phyloP scores from a whole-genome alignment of 208 protist genomes.

The Herpetomonas muscarum region DNA sequence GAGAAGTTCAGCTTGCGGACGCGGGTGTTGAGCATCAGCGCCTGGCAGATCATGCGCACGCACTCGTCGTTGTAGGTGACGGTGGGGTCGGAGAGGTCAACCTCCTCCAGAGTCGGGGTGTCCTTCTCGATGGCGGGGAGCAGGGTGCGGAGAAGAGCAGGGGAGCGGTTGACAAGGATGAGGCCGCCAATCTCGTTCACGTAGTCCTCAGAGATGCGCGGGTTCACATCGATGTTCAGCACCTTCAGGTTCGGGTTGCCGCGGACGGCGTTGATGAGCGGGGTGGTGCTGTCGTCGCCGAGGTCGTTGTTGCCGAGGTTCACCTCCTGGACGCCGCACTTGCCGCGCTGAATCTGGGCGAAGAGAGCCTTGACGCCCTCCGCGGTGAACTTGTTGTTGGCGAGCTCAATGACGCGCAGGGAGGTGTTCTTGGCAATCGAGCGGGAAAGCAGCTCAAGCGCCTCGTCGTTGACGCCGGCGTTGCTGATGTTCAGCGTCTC shows the following conservation, averaged over 20 bases:
- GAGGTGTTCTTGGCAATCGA: slow-evolving; percentile 61
- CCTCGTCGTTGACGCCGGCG: slow-evolving; percentile 58
- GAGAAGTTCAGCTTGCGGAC: slow-evolving; percentile 70
- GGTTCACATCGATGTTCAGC: slow-evolving; percentile 78
- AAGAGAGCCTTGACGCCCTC: slow-evolving; percentile 58
- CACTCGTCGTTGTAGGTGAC: slow-evolving; percentile 60
- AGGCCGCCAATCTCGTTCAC: slow-evolving; percentile 67
- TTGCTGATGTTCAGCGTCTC: slow-evolving; percentile 79
- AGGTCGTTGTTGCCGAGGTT: slow-evolving; percentile 87
- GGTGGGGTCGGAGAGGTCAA: slow-evolving; percentile 61
- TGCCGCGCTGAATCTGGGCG: slow-evolving; percentile 34
- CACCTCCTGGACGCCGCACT: slow-evolving; percentile 53
- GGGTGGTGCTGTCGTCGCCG: slow-evolving; percentile 37
- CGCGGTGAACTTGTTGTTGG: slow-evolving; percentile 82
- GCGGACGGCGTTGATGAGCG: slow-evolving; percentile 54
- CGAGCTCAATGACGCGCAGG: slow-evolving; percentile 66
- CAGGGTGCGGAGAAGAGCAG: slow-evolving; percentile 45
- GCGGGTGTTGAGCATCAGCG: slow-evolving; percentile 46
- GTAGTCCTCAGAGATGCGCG: slow-evolving; percentile 39
- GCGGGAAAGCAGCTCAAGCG: slow-evolving; percentile 42
- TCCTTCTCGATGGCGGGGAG: slow-evolving; percentile 63
- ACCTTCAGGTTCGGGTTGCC: slow-evolving; percentile 54
- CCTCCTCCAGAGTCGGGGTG: slow-evolving; percentile 21
- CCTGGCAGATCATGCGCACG: slow-evolving; percentile 64
- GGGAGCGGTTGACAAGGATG: slow-evolving; percentile 66